Conservation (phyloP, 2,329 filamentous ascomycete genomes). For the Lithohypha guttulata region DNA sequence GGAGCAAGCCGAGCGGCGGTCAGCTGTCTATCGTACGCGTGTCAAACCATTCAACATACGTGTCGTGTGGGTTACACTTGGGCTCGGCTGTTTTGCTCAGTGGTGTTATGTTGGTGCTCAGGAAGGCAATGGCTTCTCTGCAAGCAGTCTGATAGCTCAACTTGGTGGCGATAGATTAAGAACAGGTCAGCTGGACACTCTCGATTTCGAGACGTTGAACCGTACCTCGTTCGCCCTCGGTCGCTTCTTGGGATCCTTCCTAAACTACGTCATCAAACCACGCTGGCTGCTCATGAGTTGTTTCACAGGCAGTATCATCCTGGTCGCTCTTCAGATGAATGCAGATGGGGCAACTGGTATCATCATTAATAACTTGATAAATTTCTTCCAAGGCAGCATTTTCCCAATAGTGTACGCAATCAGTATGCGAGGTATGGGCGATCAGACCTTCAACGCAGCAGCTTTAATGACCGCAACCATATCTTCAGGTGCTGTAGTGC, state of each 20-base stretch:
- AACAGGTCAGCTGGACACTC: conserved; percentile 21
- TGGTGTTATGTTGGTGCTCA: conserved; percentile 54
- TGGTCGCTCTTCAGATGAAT: conserved; percentile 42
- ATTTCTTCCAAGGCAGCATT: conserved; percentile 50
- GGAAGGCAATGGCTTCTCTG: conserved; percentile 43
- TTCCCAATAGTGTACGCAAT: conserved; percentile 51
- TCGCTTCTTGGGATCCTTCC: conserved; percentile 45
- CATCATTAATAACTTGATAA: conserved; percentile 41
- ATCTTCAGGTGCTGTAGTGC: conserved; percentile 43
- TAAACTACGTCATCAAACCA: conserved; percentile 46
- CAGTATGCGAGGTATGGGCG: conserved; percentile 46
- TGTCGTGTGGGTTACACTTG: conserved; percentile 47
- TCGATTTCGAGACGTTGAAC: conserved; percentile 42
- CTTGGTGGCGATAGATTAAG: conserved; percentile 19
- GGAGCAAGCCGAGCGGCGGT: conserved; percentile 41
- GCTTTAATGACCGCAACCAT: conserved; percentile 45
- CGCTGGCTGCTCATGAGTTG: conserved; percentile 46
- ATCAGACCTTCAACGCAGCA: conserved; percentile 47
- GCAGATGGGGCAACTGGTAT: conserved; percentile 35
- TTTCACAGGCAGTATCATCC: conserved; percentile 43
- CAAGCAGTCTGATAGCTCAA: conserved; percentile 33
- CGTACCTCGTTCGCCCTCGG: conserved; percentile 49
- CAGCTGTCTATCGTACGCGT: conserved; percentile 39
- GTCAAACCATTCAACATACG: conserved; percentile 36
- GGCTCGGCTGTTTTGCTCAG: conserved; percentile 42